Evolutionary conservation across 805 yeast genomes (phyloP).

Genomic region (Zygoascus biomembranicola): DNA sequence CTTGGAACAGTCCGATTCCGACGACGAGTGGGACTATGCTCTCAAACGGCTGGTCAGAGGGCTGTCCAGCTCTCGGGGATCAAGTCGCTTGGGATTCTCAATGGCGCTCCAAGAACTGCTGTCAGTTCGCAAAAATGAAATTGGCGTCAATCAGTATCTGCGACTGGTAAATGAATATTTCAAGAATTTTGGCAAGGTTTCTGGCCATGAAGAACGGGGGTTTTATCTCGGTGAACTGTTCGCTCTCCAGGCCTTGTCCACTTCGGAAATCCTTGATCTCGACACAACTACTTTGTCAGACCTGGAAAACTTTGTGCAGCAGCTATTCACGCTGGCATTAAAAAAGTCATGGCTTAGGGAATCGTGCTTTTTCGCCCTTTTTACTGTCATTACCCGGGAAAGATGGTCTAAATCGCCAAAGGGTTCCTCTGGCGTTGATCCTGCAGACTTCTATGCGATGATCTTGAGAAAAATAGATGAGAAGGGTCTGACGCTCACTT

Average conservation of each 20-base stretch:
- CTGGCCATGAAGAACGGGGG: constrained; percentile 80
- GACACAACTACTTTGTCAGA: constrained; percentile 25
- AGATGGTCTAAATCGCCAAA: not conserved
- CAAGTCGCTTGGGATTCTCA: constrained; percentile 83
- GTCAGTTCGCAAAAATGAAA: constrained; percentile 20
- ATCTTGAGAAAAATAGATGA: constrained; percentile 42
- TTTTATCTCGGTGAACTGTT: constrained; percentile 74
- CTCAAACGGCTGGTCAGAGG: constrained; percentile 73
- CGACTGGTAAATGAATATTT: constrained; percentile 31
- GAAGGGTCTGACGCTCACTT: constrained; percentile 50
- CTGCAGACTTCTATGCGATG: constrained; percentile 10
- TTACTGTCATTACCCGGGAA: constrained; percentile 35
- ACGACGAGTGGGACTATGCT: constrained; percentile 74
- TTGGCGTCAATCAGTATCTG: constrained; percentile 35
- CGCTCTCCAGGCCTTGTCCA: constrained; percentile 69
- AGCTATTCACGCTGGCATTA: constrained; percentile 49
- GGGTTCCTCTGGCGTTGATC: not conserved
- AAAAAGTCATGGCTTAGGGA: constrained; percentile 82
- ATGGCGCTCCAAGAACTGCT: constrained; percentile 68
- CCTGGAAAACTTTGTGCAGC: constrained; percentile 30
- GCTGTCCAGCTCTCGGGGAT: constrained; percentile 68
- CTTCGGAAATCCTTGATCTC: constrained; percentile 37
- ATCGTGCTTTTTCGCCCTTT: constrained; percentile 64
- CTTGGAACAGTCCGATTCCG: constrained; percentile 31
- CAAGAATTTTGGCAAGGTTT: constrained; percentile 36